Percentiles rank a stretch among this genome's conserved stretches.
These are phyloP conservation scores for Trypanosoma boissoni DNA, from an alignment of 208 protist species.

Conservation along the genomic window DNA sequence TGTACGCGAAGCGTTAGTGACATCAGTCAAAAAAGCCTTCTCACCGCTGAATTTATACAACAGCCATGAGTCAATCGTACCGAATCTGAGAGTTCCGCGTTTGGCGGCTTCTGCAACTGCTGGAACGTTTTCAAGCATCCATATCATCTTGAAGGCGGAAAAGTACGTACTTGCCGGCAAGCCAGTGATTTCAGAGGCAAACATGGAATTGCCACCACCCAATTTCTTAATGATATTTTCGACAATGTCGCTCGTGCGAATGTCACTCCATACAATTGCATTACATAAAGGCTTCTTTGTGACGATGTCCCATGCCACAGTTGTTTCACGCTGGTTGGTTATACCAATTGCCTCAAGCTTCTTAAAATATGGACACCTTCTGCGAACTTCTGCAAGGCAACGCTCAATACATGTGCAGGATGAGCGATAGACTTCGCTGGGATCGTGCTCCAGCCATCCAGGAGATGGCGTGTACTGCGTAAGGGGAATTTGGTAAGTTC, in stretches of 20 bases:
- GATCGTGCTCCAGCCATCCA: constrained; percentile 97
- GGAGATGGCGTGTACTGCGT: constrained; percentile 75
- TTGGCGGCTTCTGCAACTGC: constrained; percentile 71
- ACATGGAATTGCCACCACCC: constrained; percentile 41
- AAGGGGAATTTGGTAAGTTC: constrained; percentile 76
- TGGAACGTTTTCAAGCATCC: constrained; percentile 95
- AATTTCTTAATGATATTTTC: constrained; percentile 37
- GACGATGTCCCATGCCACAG: constrained; percentile 96
- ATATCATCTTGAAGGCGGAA: constrained; percentile 95
- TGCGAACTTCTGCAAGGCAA: constrained; percentile 41
- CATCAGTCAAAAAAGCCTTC: constrained; percentile 92
- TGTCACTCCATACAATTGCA: constrained; percentile 94
- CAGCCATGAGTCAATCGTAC: constrained; percentile 98
- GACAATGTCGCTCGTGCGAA: constrained; percentile 59
- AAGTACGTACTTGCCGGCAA: constrained; percentile 97
- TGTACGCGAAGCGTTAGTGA: constrained; percentile 97
- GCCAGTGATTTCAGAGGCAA: constrained; percentile 68
- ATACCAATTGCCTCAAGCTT: constrained; percentile 89
- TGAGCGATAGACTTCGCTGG: constrained; percentile 88
- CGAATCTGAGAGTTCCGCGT: constrained; percentile 81
- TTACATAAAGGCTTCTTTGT: constrained; percentile 95
- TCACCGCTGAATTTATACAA: constrained; percentile 93
- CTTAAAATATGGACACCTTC: constrained; percentile 40
- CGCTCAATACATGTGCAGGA: constrained; percentile 72
- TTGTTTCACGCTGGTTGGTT: constrained; percentile 99